Base-by-base conservation (phyloP, 768 basidiomycete genomes). In the Artomyces pyxidatus region DNA sequence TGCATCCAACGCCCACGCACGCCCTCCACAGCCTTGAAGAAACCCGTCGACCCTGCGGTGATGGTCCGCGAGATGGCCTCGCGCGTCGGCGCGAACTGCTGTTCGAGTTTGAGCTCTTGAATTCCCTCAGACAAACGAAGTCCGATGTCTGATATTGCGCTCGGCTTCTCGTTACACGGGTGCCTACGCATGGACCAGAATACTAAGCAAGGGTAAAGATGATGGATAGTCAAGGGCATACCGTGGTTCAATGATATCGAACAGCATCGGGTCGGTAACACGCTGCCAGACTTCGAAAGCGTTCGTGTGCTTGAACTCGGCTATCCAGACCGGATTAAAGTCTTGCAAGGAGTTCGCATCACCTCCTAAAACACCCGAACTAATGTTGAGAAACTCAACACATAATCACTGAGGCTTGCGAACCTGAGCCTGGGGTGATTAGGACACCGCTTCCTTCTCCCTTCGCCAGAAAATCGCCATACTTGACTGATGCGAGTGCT, bases 181-280 rank as follows among this genome's bases (percentile, higher is more conserved):
- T 98, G 95, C 42, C 93, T 93, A 50, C 8, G 4, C 7, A 22
- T 6, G 28, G 11, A 19, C 23, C 14, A 23, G 14, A 37, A 11
- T 26, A 19, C 14, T 47, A 3, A 28, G 48, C 25, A 9, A 19
- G 25, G 28, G 6, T 2, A 1, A 17, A 17, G 5, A 3, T 53
- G 47, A 44, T 26, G 37, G 14, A 22, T 40, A 10, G 27, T 38
- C 37, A n/a, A 14, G 62, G 8, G 11, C 71, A 23, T 52, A 92
- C 91, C 88, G 74, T 29, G 95, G 88, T 63, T 99, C 96, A 47
- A 95, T 78, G 42, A 98, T 88, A 62, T 99, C 96, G 61, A 99
- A 99, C 10, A 98, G 68, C 53, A 91, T 71, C 1, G 91, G 86
- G 65, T 99, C 96, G 1, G 96, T 98, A 35, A 82, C 78, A 39